Base-by-base conservation (phyloP, 129 eudicot species). In the Lonicera japonica region DNA sequence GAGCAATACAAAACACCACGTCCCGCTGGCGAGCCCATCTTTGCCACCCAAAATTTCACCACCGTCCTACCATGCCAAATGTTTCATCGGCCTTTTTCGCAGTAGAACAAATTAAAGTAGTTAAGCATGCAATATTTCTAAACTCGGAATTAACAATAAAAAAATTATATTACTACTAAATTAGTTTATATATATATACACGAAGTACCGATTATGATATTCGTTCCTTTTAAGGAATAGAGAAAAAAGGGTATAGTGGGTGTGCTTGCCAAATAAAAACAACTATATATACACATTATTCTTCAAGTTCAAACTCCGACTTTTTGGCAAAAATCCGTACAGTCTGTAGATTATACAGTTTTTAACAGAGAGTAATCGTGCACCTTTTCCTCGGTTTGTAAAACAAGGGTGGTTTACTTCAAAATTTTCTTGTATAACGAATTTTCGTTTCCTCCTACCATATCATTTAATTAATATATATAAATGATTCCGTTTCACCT, bases 231-330 rank as follows among this genome's bases (percentile, higher is more conserved):
- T 92, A 78, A 76, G 82, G 25, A 92, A 34, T 0, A 87, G 83
- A 61, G n/a, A 92, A 55, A 40, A 91, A 67, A 3, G 98, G 91
- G 66, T 92, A 78, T 22, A 54, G 67, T 5, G 91, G 96, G 47
- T 92, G 86, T 43, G 81, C 69, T 78, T 82, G 86, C 98, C 96
- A 92, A 19, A 77, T 55, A 21, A 91, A 91, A 39, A 71, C 95
- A 7, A 84, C 85, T 77, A 91, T 91, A 54, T 77, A 91, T 91
- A 54, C 98, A 91, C 98, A 90, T 90, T 25, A 58, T 20, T 29
- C 36, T 29, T 29, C 36, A 29, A 6, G 36, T 29, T 29, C 36
- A 29, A 29, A 29, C 36, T 29, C 6, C 36, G 6, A 6, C 6
- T 29, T 29, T 6, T 29, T 29, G 36, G 2, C 4, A 6, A 29